These are phyloP conservation scores for Lodderomyces parapsilosis DNA, from an alignment of 1,139 yeast species.

Conservation along the genomic window DNA sequence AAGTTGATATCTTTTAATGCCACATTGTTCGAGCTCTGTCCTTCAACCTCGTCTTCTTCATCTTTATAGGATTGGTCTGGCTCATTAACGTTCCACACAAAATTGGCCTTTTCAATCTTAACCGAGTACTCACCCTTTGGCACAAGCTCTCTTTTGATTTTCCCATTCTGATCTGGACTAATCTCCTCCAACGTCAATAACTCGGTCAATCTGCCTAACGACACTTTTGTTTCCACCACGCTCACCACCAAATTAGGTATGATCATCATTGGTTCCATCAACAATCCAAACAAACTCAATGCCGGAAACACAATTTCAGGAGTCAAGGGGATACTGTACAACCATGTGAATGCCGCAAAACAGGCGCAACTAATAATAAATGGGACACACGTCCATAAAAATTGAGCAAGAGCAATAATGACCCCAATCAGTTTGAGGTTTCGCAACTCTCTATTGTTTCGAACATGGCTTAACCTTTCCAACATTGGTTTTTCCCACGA, in stretches of 20 bases:
- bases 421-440: slow-evolving; percentile 31
- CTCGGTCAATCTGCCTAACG: slow-evolving; percentile 31
- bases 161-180: slow-evolving; percentile 55
- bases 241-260: slow-evolving; percentile 31
- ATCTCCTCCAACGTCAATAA: slow-evolving; percentile 35
- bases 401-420: slow-evolving; percentile 27
- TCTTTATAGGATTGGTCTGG: slow-evolving; percentile 11
- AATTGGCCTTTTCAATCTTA: slow-evolving; percentile 17
- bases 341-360: slow-evolving; percentile 26
- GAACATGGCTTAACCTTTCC: slow-evolving; percentile 28
- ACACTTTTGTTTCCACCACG: slow-evolving; percentile 30
- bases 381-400: slow-evolving; percentile 40
- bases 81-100: slow-evolving; percentile 17
- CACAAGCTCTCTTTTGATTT: slow-evolving; percentile 49
- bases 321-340: slow-evolving; percentile 26
- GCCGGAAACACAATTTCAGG: slow-evolving; percentile 43
- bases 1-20: slow-evolving; percentile 56
- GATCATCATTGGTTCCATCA: slow-evolving; percentile 33
- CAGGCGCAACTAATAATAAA: slow-evolving; percentile 32
- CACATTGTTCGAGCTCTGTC: slow-evolving; percentile 14
- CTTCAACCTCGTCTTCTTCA: slow-evolving; percentile 23
- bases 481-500: slow-evolving; percentile 44
- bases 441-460: slow-evolving; percentile 37
- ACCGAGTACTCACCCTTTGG: slow-evolving; percentile 16
- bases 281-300: slow-evolving; percentile 33